Evolutionary conservation across 75 land plant species (phyloP), one percentile per base, ranked within the genome.

Genomic region (Pinus taeda): DNA sequence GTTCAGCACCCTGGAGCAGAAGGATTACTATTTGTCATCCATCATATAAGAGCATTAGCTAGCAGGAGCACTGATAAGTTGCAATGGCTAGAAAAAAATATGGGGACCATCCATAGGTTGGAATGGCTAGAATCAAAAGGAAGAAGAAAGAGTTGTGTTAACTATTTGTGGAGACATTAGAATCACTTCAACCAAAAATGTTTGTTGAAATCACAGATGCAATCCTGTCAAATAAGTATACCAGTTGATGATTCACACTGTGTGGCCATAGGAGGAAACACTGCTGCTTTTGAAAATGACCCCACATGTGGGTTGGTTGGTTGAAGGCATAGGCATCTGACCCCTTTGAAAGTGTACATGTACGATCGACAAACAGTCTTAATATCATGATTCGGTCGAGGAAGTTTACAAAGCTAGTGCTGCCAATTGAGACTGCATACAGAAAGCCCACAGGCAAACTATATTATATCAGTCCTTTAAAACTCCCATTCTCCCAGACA

Each of bases 351-450:
- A 91, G 86, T 17, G 81, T 87, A 86, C 98, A 95, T 17, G 85
- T 82, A 75, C 93, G 98, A 75, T 95, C 96, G 24, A 88, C 82
- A 77, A 95, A 95, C 12, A 29, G 96, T 95, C 80, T 88, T 94
- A 29, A 94, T 93, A 73, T 95, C 98, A 17, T 92, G 98, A 81
- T 93, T 95, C 0, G 88, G 88, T 18, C 91, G 83, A 15, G 98
- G 98, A 61, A 89, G 93, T 76, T 89, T 85, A 82, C 98, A 95
- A 76, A 93, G 88, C 73, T 89, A 91, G 79, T 95, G 98, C 85
- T 95, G 98, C 98, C 97, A 94, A 71, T 94, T 94, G 55, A 94
- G 82, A 85, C 97, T 94, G 86, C 3, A 73, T 75, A 22, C 20
- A 30, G 9, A 69, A 42, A 69, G n/a, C 0, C 53, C 71, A 42